Conservation (phyloP, 371 early-diverging fungal genomes). For the Circinella minor region DNA sequence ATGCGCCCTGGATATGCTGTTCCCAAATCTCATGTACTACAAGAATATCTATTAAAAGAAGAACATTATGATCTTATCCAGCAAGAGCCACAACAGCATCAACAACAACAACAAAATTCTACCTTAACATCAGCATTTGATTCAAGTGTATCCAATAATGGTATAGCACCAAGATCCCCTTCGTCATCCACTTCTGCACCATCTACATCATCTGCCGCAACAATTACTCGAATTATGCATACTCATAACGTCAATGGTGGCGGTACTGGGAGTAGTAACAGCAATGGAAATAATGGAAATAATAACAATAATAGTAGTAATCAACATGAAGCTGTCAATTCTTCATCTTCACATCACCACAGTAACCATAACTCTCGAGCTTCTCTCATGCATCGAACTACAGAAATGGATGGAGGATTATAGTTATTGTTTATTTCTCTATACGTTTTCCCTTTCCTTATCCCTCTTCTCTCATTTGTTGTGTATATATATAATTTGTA, state of each 20-base stretch:
- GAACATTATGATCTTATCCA: conserved; percentile 47
- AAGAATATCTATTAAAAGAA: conserved; percentile 41
- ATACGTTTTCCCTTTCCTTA: too few species aligned
- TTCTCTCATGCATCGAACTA: not conserved
- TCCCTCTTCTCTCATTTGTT: too few species aligned
- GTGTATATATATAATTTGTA: too few species aligned
- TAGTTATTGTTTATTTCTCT: not conserved
- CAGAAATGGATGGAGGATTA: conserved; percentile 16
- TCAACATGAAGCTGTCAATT: not conserved
- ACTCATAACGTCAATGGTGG: not conserved
- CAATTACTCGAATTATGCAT: conserved; percentile 9
- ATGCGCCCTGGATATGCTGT: conserved; percentile 40
- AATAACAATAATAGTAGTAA: not conserved
- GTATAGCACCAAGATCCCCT: not conserved
- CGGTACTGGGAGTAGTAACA: not conserved
- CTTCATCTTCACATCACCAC: not conserved
- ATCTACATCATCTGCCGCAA: conserved; percentile 5
- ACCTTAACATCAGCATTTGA: not conserved
- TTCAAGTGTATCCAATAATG: not conserved
- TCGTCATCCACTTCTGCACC: conserved; percentile 9
- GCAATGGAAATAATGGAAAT: not conserved
- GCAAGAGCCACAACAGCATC: conserved; percentile 1
- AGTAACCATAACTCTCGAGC: not conserved
- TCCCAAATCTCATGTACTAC: conserved; percentile 30
- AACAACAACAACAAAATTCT: not conserved